phyloP scores from a whole-genome alignment of 768 basidiomycete genomes.

The Zangia roseola region DNA sequence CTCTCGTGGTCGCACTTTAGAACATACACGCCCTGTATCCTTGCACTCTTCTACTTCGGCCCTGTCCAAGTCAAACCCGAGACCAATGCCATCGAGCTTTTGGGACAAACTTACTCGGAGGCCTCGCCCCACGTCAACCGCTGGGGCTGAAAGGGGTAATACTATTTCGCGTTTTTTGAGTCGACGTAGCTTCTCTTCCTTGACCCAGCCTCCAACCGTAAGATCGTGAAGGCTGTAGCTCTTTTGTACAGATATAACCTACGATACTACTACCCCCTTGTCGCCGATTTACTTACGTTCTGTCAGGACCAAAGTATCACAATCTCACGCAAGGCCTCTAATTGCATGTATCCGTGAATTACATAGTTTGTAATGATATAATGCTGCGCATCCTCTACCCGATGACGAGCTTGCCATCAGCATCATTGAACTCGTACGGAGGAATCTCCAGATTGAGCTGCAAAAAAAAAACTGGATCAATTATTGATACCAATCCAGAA shows the following conservation, averaged over 20 bases:
- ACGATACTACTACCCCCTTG: neutral
- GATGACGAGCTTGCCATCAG: conserved; percentile 80
- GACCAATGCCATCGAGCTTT: conserved; percentile 13
- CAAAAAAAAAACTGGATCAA: conserved; percentile 7
- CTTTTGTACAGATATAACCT: too few species aligned
- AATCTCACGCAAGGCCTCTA: conserved; percentile 20
- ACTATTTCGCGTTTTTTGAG: conserved; percentile 24
- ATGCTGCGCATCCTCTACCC: conserved; percentile 48
- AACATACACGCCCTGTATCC: conserved; percentile 3
- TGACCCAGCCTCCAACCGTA: neutral
- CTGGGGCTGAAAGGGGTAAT: conserved; percentile 10
- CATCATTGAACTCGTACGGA: conserved; percentile 83
- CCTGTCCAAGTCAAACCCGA: conserved; percentile 2
- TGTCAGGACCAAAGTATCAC: neutral
- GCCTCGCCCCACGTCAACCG: conserved; percentile 9
- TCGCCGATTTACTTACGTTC: neutral
- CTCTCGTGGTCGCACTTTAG: neutral
- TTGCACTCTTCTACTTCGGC: neutral
- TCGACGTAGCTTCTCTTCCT: conserved; percentile 9
- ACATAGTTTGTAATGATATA: conserved; percentile 18
- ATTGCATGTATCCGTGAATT: conserved; percentile 19
- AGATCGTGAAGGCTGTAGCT: too few species aligned
- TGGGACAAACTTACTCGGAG: conserved; percentile 25
- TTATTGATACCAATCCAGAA: neutral
- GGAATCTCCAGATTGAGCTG: conserved; percentile 95